Conservation (phyloP, 1,284 basidiomycete genomes). For the Ceratobasidium sp. region DNA sequence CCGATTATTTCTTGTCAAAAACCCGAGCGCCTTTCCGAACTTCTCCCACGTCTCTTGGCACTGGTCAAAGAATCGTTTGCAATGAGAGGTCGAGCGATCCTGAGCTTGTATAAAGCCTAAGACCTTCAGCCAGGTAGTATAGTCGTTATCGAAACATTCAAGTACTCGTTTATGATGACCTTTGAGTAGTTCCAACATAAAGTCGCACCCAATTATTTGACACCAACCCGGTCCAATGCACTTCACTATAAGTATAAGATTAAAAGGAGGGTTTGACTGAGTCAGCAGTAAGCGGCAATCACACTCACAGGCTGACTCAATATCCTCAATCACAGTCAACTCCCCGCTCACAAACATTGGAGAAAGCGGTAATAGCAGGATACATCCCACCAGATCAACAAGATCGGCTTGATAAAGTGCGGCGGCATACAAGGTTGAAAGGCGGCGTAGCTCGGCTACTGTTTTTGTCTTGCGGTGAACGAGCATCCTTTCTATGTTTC, state of each 20-base stretch:
- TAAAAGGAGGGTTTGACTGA: neutral
- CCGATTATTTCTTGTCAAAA: neutral
- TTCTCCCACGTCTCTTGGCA: neutral
- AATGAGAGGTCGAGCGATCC: slow-evolving; percentile 5
- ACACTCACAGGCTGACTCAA: neutral
- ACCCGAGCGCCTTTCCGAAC: neutral
- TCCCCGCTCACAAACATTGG: neutral
- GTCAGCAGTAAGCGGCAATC: neutral
- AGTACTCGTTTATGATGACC: neutral
- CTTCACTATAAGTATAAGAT: neutral
- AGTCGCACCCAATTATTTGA: neutral
- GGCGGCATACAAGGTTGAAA: neutral
- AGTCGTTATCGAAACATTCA: slow-evolving; percentile 5
- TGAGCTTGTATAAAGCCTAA: neutral
- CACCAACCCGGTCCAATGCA: neutral
- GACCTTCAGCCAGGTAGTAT: slow-evolving; percentile 4
- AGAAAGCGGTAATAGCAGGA: neutral
- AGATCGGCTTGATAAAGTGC: neutral
- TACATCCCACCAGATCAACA: slow-evolving; percentile 1
- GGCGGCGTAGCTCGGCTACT: neutral
- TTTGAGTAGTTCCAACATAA: neutral
- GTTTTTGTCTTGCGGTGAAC: neutral
- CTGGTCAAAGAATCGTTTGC: slow-evolving; percentile 1
- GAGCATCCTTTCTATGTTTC: slow-evolving; percentile 3
- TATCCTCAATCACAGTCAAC: neutral